Conservation (phyloP, 768 basidiomycete genomes). For the Kwoniella heveanensis region DNA sequence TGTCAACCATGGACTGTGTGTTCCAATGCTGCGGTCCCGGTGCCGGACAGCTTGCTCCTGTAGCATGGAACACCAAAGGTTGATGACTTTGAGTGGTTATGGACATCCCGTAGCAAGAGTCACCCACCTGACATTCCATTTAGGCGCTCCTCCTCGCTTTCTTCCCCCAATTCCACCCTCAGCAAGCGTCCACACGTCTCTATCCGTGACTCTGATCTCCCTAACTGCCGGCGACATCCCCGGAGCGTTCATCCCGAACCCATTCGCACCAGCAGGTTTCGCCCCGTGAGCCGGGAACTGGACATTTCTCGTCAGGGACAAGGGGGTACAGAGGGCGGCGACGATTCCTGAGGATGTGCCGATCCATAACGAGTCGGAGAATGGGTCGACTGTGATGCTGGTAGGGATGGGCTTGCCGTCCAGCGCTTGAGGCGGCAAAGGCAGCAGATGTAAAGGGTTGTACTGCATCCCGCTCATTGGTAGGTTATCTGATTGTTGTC, state of each 20-base stretch:
- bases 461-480: constrained; percentile 34
- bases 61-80: too few species aligned
- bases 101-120: too few species aligned
- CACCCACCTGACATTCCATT: constrained; percentile 56
- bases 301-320: constrained; percentile 46
- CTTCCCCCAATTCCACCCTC: constrained; percentile 57
- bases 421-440: constrained; percentile 38
- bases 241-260: constrained; percentile 15
- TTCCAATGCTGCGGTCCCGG: too few species aligned
- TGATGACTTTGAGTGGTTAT: too few species aligned
- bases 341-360: constrained; percentile 74
- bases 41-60: too few species aligned
- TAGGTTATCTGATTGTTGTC: too few species aligned
- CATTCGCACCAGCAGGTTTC: constrained; percentile 50
- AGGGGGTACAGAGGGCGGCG: constrained; percentile 64
- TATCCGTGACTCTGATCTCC: constrained; percentile 75
- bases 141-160: constrained; percentile 54
- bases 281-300: constrained; percentile 51
- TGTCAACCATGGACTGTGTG: too few species aligned
- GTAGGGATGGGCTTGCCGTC: constrained; percentile 62
- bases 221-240: constrained; percentile 62
- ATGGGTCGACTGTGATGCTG: constrained; percentile 83
- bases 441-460: constrained; percentile 53
- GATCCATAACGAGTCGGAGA: constrained; percentile 85
- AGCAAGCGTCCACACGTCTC: constrained; percentile 64